phyloP scores from a whole-genome alignment of 345 rosid genomes.

The Excoecaria cochinchinensis region DNA sequence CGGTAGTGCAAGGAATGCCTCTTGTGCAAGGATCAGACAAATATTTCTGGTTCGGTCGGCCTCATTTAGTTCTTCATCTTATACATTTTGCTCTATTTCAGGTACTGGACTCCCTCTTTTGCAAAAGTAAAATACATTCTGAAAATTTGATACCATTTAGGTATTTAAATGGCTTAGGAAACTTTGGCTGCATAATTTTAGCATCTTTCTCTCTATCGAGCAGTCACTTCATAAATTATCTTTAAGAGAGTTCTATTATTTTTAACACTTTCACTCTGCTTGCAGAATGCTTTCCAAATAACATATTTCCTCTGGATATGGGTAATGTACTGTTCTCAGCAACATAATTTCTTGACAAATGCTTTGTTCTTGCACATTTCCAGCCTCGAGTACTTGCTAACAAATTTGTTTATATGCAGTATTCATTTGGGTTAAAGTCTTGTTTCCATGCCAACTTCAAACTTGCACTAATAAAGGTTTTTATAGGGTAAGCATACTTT shows the following conservation, averaged over 20 bases:
- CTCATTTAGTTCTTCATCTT: conserved; percentile 74
- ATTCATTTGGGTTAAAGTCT: conserved; percentile 60
- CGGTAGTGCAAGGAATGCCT: conserved; percentile 96
- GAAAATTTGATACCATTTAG: not conserved
- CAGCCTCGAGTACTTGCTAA: not conserved
- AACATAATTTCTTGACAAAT: not conserved
- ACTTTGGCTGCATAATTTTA: no score
- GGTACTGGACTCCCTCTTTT: conserved; percentile 40
- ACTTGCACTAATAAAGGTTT: conserved; percentile 53
- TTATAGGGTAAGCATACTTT: conserved; percentile 59
- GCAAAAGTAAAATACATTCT: not conserved
- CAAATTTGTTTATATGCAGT: conserved; percentile 41
- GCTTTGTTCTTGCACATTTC: not conserved
- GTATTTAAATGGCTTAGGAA: not conserved
- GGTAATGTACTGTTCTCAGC: conserved; percentile 46
- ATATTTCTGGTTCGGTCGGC: conserved; percentile 84
- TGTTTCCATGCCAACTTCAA: conserved; percentile 70
- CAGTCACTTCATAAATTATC: no score
- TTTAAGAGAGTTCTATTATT: not conserved
- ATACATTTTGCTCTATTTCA: conserved; percentile 90
- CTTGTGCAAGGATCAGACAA: conserved; percentile 89
- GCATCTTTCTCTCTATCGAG: no score
- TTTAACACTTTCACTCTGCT: not conserved
- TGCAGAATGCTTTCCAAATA: conserved; percentile 98
- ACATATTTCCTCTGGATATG: conserved; percentile 94